phyloP scores from a whole-genome alignment of 108 stramenopile genomes.

The Skeletonema menzelii region DNA sequence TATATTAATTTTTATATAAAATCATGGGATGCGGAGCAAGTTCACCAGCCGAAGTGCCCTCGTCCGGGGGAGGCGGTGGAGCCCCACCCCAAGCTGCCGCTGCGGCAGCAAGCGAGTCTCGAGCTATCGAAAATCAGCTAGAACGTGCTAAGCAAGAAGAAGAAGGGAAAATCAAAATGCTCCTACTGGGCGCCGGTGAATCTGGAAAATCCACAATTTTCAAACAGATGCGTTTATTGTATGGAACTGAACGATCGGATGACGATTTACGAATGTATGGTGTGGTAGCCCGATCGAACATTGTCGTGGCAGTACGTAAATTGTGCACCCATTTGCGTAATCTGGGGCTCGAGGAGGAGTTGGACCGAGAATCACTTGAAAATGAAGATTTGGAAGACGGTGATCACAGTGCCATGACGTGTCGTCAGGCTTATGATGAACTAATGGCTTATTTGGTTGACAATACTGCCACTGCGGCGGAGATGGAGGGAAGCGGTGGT shows the following conservation, averaged over 20 bases:
- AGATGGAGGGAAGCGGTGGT: slow-evolving; percentile 22
- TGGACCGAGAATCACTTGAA: slow-evolving; percentile 61
- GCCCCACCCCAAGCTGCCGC: neutral
- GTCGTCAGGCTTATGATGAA: slow-evolving; percentile 68
- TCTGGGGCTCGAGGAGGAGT: slow-evolving; percentile 64
- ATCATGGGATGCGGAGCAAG: slow-evolving; percentile 45
- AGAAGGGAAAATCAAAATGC: slow-evolving; percentile 88
- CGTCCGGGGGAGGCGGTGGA: slow-evolving; percentile 3
- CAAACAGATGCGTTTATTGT: slow-evolving; percentile 92
- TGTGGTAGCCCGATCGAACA: slow-evolving; percentile 80
- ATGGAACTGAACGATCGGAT: slow-evolving; percentile 67
- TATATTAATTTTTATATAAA: neutral
- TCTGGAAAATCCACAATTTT: slow-evolving; percentile 98
- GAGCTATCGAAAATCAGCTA: slow-evolving; percentile 21
- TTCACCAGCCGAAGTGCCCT: slow-evolving; percentile 9
- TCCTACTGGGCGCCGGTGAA: slow-evolving; percentile 98
- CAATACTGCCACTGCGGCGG: slow-evolving; percentile 55
- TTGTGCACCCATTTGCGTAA: slow-evolving; percentile 63
- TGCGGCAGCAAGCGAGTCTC: neutral
- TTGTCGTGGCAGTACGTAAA: slow-evolving; percentile 79
- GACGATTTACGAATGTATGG: slow-evolving; percentile 87
- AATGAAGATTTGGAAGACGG: slow-evolving; percentile 35
- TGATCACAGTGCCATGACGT: slow-evolving; percentile 53
- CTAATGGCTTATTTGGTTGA: slow-evolving; percentile 59
- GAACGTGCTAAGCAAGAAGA: slow-evolving; percentile 28